Percentiles rank a stretch among this genome's conserved stretches.
These are phyloP conservation scores for Termitomyces sp. DNA, from an alignment of 768 basidiomycete species.

Conservation along the genomic window DNA sequence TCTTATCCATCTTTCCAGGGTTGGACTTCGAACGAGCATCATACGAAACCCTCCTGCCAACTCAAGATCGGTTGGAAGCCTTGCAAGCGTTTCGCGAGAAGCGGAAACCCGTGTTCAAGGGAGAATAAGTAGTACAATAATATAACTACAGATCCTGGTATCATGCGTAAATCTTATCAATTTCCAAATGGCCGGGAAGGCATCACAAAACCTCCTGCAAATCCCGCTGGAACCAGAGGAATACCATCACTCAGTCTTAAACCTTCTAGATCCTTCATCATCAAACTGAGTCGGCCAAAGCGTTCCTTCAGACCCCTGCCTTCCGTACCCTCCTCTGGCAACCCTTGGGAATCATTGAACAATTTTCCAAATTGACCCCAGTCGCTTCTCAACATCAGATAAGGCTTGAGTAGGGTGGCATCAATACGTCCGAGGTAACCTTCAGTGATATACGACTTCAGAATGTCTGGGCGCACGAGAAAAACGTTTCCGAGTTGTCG, in stretches of 20 bases:
- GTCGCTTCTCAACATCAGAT: slow-evolving; percentile 87
- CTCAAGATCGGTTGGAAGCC: slow-evolving; percentile 79
- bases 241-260: slow-evolving; percentile 60
- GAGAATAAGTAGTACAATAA: slow-evolving; percentile 52
- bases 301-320: slow-evolving; percentile 57
- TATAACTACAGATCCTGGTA: slow-evolving; percentile 19
- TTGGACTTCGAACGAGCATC: slow-evolving; percentile 89
- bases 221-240: slow-evolving; percentile 50
- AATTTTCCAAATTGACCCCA: slow-evolving; percentile 85
- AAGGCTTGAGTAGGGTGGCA: slow-evolving; percentile 80
- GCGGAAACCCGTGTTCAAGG: slow-evolving; percentile 73
- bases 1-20: slow-evolving; percentile 37
- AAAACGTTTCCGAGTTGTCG: slow-evolving; percentile 97
- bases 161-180: slow-evolving; percentile 13
- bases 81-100: slow-evolving; percentile 86
- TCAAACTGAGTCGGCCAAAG: slow-evolving; percentile 72
- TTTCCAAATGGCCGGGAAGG: slow-evolving; percentile 42
- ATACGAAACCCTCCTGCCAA: slow-evolving; percentile 77
- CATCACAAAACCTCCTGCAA: slow-evolving; percentile 54
- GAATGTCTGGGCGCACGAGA: slow-evolving; percentile 92
- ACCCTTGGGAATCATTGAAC: slow-evolving; percentile 60
- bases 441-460: slow-evolving; percentile 94
- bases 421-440: slow-evolving; percentile 93
- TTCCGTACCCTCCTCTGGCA: slow-evolving; percentile 37
- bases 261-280: slow-evolving; percentile 87